These are phyloP conservation scores for Penicillium chermesinum DNA, from an alignment of 495 filamentous ascomycete species.

Conservation along the genomic window DNA sequence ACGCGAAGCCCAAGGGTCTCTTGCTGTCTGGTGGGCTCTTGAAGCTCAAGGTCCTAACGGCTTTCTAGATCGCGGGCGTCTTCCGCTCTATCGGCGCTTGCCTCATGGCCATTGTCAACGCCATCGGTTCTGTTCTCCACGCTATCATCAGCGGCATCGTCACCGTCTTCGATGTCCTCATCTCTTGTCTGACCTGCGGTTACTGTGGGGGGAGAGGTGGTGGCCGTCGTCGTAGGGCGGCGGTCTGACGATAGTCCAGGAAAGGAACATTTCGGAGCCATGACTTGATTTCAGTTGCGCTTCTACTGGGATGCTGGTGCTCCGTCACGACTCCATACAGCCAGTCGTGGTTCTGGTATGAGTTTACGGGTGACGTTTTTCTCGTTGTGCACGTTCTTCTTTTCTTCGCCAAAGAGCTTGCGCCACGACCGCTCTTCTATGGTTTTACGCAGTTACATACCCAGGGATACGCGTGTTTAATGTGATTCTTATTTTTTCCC, in stretches of 20 bases:
- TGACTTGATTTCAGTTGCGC: too few relatives aligned
- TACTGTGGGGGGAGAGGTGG: conserved; percentile 43
- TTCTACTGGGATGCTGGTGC: too few relatives aligned
- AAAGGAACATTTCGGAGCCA: not conserved
- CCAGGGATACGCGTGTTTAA: not conserved
- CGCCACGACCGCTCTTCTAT: too few relatives aligned
- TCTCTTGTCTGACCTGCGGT: conserved; percentile 83
- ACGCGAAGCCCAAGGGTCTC: not conserved
- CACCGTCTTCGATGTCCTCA: conserved; percentile 73
- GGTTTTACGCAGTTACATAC: not conserved
- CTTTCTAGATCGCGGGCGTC: conserved; percentile 63
- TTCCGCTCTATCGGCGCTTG: conserved; percentile 78
- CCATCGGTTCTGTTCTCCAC: conserved; percentile 66
- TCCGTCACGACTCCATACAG: too few relatives aligned
- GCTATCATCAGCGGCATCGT: conserved; percentile 81
- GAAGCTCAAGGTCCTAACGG: conserved; percentile 23
- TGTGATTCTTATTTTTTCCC: too few relatives aligned
- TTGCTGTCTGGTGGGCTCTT: too few relatives aligned
- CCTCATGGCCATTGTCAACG: conserved; percentile 80
- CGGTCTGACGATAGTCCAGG: too few relatives aligned
- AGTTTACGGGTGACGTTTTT: not conserved
- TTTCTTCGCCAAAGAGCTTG: too few relatives aligned
- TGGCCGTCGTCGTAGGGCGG: conserved; percentile 21
- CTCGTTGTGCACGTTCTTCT: too few relatives aligned
- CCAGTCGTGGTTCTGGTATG: too few relatives aligned